These are phyloP conservation scores for Fusarium robinianum DNA, from an alignment of 2,329 filamentous ascomycete species.

Conservation along the genomic window DNA sequence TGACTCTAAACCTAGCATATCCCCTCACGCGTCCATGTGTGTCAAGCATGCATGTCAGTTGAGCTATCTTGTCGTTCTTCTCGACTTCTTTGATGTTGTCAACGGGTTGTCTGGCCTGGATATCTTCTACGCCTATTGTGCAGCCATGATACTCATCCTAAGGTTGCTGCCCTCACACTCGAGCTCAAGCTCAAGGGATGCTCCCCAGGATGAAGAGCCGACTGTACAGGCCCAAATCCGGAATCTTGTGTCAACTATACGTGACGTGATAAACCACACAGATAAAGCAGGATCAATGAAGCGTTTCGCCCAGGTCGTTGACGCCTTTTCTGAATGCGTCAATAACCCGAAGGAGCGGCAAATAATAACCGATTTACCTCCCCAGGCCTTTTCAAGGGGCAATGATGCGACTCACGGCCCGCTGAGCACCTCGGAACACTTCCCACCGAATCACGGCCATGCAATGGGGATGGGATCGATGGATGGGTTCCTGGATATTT, in stretches of 20 bases:
- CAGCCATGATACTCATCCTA: conserved; percentile 37
- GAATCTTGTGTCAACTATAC: conserved; percentile 14
- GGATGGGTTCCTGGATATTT: conserved; percentile 21
- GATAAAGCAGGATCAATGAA: conserved; percentile 41
- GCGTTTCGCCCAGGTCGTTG: conserved; percentile 35
- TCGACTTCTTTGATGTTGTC: conserved; percentile 40
- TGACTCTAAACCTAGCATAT: background rate
- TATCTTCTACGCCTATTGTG: conserved; percentile 44
- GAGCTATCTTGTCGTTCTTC: conserved; percentile 38
- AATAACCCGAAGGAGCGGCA: conserved; percentile 16
- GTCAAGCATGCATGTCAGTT: conserved; percentile 41
- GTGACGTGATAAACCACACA: conserved; percentile 27
- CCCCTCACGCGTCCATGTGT: conserved; percentile 10
- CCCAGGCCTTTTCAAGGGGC: conserved; percentile 8
- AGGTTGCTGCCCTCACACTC: conserved; percentile 16
- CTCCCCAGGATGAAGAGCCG: conserved; percentile 8
- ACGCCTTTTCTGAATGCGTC: conserved; percentile 35
- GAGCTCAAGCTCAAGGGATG: background rate
- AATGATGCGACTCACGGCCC: conserved; percentile 2
- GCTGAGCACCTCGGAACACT: conserved; percentile 3
- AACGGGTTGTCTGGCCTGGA: conserved; percentile 44
- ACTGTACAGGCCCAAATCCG: conserved; percentile 16
- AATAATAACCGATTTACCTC: background rate
- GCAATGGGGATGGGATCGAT: conserved; percentile 12
- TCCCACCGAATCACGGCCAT: conserved; percentile 9